Evolutionary conservation across 495 filamentous ascomycete genomes (phyloP), one percentile per base, ranked within the genome.

Genomic region (Penicillium parvum): DNA sequence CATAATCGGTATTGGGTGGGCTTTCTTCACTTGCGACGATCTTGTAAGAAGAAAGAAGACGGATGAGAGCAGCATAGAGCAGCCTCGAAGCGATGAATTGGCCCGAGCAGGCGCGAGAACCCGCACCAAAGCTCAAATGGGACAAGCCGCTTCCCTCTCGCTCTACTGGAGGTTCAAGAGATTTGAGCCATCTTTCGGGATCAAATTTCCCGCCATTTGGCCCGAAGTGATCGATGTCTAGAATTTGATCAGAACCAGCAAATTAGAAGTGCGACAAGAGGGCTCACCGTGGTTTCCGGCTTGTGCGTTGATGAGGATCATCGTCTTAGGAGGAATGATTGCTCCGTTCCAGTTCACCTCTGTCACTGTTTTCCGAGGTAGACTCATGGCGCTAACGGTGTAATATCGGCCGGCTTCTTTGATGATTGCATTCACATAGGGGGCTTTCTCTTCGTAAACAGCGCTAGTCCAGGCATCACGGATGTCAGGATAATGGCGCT

Each of bases 261-360:
- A 34, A 29, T 10, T 21, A 34, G 8, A 17, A 34, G n/a, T 9
- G n/a, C 4, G 7, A 14, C 0, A 12, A 11, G 22, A 25, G 1
- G 10, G 48, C 63, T 53, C 50, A 78, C 75, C 76, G 40, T 77
- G 77, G 43, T 80, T 80, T 1, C 68, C 75, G 9, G 75, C 77
- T 38, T 80, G 77, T 0, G 73, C 72, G 41, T 80, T 80, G 40
- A 79, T 75, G 38, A 78, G 54, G 8, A 80, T 60, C 72, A 78
- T 78, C 0, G 74, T 80, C 43, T 69, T 70, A 0, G 68, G 55
- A 0, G 76, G 76, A 22, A 80, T 78, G n/a, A 65, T 67, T 8
- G 72, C 73, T 6, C 72, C 75, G 35, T 76, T 67, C 74, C 75
- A 80, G 5, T 71, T 63, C 7, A 80, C 63, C 40, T 77, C 75